Evolutionary conservation across 495 filamentous ascomycete species (phyloP), one percentile per base, ranked within the genome.

Genomic region (Hypoxylon cercidicola): DNA sequence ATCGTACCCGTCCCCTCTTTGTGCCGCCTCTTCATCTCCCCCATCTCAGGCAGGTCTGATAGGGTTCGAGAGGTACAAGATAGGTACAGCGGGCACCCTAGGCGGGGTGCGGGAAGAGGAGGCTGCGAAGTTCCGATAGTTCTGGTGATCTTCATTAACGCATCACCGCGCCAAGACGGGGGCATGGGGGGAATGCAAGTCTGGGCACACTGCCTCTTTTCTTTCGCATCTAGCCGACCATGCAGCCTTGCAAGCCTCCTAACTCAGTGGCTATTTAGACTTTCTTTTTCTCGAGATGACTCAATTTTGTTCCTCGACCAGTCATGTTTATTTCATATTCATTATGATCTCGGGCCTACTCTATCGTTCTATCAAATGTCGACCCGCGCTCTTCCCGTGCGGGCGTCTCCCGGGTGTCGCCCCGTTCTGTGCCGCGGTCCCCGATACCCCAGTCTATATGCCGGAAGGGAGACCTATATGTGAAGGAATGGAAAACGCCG

Each of bases 91-190:
- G 34, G 48, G 30, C 39, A 21, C n/a, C 46, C 47, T 23, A 40
- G 48, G 54, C 53, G 48, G 47, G 64, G 55, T 46, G 49, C 57
- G 57, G 57, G 40, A 25, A 61, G 52, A 43, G 35, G 52, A 35
- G 63, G 46, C 68, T 71, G 68, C 71, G 65, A 63, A 62, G 60
- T 66, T 60, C 68, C 71, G 71, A 71, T 71, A 73, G 71, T 71
- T 51, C 59, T 62, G 62, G 68, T 71, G 71, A 73, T 73, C 71
- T 46, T 71, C 71, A 73, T 73, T 71, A 63, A 63, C 43, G 46
- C 45, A 56, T 60, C 56, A 64, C 60, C 44, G 60, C 55, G 65
- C 65, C 60, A 60, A 68, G 65, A 52, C 60, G 34, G 53, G 59
- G 60, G 30, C 60, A 52, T 55, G 34, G 53, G 59, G 43, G 43